Evolutionary conservation across 2,329 filamentous ascomycete genomes (phyloP).

Genomic region (Massarina eburnea): DNA sequence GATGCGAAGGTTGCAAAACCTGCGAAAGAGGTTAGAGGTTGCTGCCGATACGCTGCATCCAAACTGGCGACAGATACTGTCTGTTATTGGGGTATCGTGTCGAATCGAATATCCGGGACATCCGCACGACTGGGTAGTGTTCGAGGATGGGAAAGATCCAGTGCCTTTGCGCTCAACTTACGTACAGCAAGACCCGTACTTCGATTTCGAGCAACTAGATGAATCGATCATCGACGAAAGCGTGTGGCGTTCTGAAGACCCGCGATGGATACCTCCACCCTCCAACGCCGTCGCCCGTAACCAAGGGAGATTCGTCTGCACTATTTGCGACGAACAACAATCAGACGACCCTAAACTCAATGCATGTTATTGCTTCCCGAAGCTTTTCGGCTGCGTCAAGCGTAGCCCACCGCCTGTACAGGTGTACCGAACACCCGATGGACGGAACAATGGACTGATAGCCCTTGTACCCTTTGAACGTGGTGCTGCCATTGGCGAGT

Average conservation of each 20-base stretch:
- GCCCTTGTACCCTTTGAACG: slow-evolving; percentile 53
- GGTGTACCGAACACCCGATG: slow-evolving; percentile 55
- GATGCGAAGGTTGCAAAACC: slow-evolving; percentile 49
- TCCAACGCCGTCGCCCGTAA: slow-evolving; percentile 26
- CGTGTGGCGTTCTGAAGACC: slow-evolving; percentile 54
- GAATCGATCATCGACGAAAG: slow-evolving; percentile 53
- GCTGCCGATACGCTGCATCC: slow-evolving; percentile 57
- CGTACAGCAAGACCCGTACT: slow-evolving; percentile 49
- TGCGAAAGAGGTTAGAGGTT: slow-evolving; percentile 54
- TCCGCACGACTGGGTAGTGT: slow-evolving; percentile 56
- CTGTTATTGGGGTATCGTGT: slow-evolving; percentile 49
- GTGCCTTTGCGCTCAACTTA: slow-evolving; percentile 52
- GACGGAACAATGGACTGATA: slow-evolving; percentile 58
- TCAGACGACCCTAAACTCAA: slow-evolving; percentile 54
- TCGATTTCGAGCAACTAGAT: slow-evolving; percentile 53
- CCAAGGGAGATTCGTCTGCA: slow-evolving; percentile 44
- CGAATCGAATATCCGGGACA: slow-evolving; percentile 50
- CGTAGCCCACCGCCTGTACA: slow-evolving; percentile 51
- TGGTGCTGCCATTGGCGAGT: slow-evolving; percentile 57
- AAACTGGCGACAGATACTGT: slow-evolving; percentile 54
- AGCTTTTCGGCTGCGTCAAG: slow-evolving; percentile 52
- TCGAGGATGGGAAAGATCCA: slow-evolving; percentile 46
- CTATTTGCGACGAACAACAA: slow-evolving; percentile 52
- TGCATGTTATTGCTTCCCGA: slow-evolving; percentile 56
- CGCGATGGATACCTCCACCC: slow-evolving; percentile 44